Evolutionary conservation across 2,329 filamentous ascomycete species (phyloP), one percentile per base, ranked within the genome.

Genomic region (Penicillium sp.): DNA sequence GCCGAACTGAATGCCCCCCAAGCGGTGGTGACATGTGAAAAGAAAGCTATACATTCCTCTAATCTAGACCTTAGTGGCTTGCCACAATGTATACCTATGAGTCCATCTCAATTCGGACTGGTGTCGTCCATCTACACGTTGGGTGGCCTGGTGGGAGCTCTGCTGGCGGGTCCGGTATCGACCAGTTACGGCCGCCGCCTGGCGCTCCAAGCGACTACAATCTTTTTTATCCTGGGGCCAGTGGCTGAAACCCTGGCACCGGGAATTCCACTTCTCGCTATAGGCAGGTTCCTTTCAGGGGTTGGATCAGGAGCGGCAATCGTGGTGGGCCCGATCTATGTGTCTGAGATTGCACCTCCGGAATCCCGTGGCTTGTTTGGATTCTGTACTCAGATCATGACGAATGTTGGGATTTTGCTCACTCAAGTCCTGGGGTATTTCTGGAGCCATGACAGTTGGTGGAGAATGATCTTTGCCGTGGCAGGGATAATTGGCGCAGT

Each of bases 1-100:
- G 85, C 88, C 52, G 92, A 96, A 64, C 77, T 98, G 47, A 98
- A 98, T 63, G 87, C 90, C 6, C 92, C 92, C 6, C 83, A 95
- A 74, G 83, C 89, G 71, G 86, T 93, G 56, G 84, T 98, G 55
- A 93, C 85, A 40, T 96, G 92, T 69, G 79, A 79, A 51, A 80
- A 79, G 49, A 74, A 76, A 50, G 69, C 70, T 27, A 71, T 76
- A 45, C 50, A 57, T 52, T 38, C 54, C 45, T 44, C 52, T 25
- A 14, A 32, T 22, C 18, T 36, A 3, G 27, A 18, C 17, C 26
- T 35, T 11, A 33, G 37, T 16, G 42, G 37, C n/a, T 47, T 67
- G 2, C 65, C 83, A 35, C 79, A 85, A 69, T 98, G 92, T 59
- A 90, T 98, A 36, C 82, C 81, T 39, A 96, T 96, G 92, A 80